Evolutionary conservation across 148 eudicot genomes (phyloP), one percentile per base, ranked within the genome.

Genomic region (Chenopodium formosanum): DNA sequence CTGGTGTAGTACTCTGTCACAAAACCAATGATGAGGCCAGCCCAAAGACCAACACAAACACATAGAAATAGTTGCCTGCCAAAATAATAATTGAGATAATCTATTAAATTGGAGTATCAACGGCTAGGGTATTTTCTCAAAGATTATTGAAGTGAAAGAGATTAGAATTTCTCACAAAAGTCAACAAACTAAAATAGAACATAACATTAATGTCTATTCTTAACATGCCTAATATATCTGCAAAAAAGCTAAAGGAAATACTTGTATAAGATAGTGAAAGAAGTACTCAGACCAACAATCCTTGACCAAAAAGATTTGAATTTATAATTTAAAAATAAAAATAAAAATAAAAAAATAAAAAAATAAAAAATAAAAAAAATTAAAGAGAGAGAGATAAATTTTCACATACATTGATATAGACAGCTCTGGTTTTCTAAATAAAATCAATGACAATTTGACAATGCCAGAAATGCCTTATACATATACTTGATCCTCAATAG

Each of bases 1-100:
- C 97, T 94, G 31, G 97, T 94, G 76, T 86, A 94, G 82, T 94
- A 94, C 81, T 94, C 97, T 0, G 97, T 94, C 65, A 94, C 94
- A 48, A 94, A 94, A 56, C 97, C 97, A 84, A 94, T 92, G 66
- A 93, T 88, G 78, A 93, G 97, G 52, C 97, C 97, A 81, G 97
- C 97, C 97, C 95, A 93, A 82, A 93, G 83, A 76, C 97, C 97
- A 80, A 94, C 95, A 84, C 85, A 82, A 50, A 94, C 97, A 75
- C 97, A 94, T 29, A 91, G 79, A 84, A 92, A 92, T 68, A 94
- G 78, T 87, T 94, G 94, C 97, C 97, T 94, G 90, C 82, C 86
- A 23, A 40, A 73, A n/a, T 16, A 71, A 37, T 70, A 69, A 69
- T 16, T 69, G 12, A 69, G 25, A 69, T 69, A 17, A 69, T 14